phyloP scores from a whole-genome alignment of 257 asterid species.

The Paraleonurus japonicus region DNA sequence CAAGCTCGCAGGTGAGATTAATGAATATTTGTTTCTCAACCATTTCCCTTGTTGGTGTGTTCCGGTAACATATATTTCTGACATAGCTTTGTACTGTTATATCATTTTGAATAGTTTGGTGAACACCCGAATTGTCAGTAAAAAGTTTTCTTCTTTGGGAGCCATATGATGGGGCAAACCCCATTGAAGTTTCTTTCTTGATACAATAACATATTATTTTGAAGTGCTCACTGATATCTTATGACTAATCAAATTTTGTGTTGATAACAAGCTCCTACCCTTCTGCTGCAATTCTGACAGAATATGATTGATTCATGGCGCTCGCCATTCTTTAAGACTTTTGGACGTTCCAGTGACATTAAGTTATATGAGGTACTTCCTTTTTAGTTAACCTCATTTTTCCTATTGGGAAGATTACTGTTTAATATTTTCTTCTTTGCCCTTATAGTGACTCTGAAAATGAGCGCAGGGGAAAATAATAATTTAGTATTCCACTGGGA shows the following conservation, averaged over 20 bases:
- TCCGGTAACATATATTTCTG: background rate
- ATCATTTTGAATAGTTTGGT: constrained; percentile 2
- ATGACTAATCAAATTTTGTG: background rate
- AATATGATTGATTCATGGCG: constrained; percentile 87
- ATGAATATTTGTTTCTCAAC: background rate
- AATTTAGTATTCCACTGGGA: background rate
- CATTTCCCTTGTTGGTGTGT: constrained; percentile 1
- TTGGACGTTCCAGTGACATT: constrained; percentile 46
- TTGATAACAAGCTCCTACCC: constrained; percentile 4
- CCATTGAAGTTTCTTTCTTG: background rate
- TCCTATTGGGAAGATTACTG: background rate
- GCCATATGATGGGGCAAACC: background rate
- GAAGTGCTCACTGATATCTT: background rate
- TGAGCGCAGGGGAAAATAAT: background rate
- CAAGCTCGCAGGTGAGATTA: constrained; percentile 59
- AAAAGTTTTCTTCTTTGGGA: constrained; percentile 3
- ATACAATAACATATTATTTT: background rate
- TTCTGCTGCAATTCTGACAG: constrained; percentile 41
- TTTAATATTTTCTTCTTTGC: background rate
- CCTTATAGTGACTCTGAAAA: background rate
- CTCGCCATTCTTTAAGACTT: constrained; percentile 59
- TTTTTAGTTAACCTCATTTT: background rate
- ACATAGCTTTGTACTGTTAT: background rate
- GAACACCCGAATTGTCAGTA: background rate
- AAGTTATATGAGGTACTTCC: constrained; percentile 69